Evolutionary conservation across 2,329 filamentous ascomycete species (phyloP).

Genomic region (Coccinonectria pachysandricola): DNA sequence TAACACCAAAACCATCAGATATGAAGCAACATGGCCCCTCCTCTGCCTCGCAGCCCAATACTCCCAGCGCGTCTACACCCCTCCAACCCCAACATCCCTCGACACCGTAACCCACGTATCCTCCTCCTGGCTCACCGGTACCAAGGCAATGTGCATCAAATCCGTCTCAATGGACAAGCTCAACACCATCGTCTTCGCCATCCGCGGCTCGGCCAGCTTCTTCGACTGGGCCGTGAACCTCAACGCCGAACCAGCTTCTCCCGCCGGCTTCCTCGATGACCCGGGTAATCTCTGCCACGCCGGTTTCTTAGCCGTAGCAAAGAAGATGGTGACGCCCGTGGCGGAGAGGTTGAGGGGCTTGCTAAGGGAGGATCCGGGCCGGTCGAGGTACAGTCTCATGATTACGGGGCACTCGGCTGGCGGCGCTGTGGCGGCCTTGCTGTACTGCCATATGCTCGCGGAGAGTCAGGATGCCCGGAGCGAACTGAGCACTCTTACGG

Average conservation of each 20-base stretch:
- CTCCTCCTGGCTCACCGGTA: constrained; percentile 62
- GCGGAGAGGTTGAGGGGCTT: constrained; percentile 59
- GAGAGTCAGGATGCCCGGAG: constrained; percentile 43
- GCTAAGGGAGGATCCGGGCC: constrained; percentile 59
- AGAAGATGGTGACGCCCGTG: constrained; percentile 64
- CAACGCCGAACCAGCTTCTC: constrained; percentile 54
- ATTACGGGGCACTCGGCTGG: constrained; percentile 84
- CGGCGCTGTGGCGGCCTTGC: constrained; percentile 68
- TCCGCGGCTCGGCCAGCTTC: constrained; percentile 69
- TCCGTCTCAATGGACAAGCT: constrained; percentile 68
- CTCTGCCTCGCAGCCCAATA: constrained; percentile 71
- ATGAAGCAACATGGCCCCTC: constrained; percentile 66
- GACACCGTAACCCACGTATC: constrained; percentile 62
- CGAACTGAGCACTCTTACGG: constrained; percentile 59
- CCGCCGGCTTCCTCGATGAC: constrained; percentile 66
- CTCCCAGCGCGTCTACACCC: constrained; percentile 63
- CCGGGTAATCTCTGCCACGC: constrained; percentile 67
- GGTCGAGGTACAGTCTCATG: constrained; percentile 58
- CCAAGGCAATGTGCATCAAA: constrained; percentile 79
- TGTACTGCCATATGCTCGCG: constrained; percentile 74
- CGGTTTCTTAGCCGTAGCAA: constrained; percentile 67
- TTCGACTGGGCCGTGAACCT: constrained; percentile 84
- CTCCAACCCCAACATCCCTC: constrained; percentile 50
- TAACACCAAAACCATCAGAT: constrained; percentile 30
- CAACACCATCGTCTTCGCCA: constrained; percentile 72